Evolutionary conservation across 768 basidiomycete species (phyloP).

Genomic region (Hemileccinum rubropunctum): DNA sequence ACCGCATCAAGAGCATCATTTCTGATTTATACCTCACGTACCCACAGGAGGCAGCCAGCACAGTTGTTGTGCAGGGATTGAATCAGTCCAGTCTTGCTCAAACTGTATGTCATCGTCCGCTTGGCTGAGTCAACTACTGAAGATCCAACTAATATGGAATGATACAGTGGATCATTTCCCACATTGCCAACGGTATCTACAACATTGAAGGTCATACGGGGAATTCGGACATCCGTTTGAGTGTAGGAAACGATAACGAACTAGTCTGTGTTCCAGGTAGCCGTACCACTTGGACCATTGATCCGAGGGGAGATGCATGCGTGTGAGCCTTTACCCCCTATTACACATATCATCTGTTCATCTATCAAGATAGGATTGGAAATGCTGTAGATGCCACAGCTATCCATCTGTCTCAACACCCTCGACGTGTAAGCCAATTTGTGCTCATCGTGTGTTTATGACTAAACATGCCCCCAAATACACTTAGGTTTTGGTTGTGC

Average conservation of each 20-base stretch:
- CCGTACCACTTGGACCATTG: not conserved
- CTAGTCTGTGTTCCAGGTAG: not conserved
- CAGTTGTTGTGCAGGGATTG: not conserved
- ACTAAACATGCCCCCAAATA: too few relatives aligned
- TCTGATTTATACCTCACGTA: not conserved
- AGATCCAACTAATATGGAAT: not conserved
- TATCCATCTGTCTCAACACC: not conserved
- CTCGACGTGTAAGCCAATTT: not conserved
- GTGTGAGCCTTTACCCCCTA: not conserved
- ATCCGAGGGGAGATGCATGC: not conserved
- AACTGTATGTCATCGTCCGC: not conserved
- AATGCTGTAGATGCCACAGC: slow-evolving; percentile 5
- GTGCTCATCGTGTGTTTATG: not conserved
- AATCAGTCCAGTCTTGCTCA: not conserved
- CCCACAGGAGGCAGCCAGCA: not conserved
- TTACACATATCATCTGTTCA: not conserved
- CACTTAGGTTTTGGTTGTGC: not conserved
- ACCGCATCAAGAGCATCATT: not conserved
- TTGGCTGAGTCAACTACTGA: not conserved
- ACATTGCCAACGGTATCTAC: not conserved
- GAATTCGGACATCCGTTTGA: not conserved
- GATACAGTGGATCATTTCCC: not conserved
- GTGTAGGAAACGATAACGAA: not conserved
- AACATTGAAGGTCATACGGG: not conserved
- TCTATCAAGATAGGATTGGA: not conserved